phyloP scores from a whole-genome alignment of 1,284 basidiomycete genomes.

The Boletus semigastroideus region DNA sequence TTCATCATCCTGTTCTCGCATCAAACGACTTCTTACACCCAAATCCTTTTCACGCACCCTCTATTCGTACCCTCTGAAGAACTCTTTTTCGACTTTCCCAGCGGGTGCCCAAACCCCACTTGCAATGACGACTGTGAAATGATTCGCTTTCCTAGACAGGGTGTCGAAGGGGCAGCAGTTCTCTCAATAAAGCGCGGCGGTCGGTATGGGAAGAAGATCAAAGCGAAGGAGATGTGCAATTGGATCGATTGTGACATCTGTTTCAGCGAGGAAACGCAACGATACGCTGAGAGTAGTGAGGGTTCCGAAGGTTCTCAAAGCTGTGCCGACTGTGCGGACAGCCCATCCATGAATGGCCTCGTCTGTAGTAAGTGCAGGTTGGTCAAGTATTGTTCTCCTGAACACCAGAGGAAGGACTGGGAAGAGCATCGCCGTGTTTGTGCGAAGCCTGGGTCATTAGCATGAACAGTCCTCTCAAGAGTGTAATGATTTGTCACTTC shows the following conservation, averaged over 20 bases:
- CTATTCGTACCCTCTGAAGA: constrained; percentile 68
- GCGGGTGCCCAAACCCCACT: constrained; percentile 71
- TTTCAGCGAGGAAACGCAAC: constrained; percentile 47
- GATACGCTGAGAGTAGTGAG: constrained; percentile 42
- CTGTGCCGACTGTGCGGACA: constrained; percentile 36
- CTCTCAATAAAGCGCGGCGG: constrained; percentile 57
- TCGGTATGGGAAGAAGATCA: constrained; percentile 46
- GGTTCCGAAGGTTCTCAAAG: constrained; percentile 52
- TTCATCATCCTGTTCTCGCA: constrained; percentile 75
- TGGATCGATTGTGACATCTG: constrained; percentile 70
- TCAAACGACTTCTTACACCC: constrained; percentile 74
- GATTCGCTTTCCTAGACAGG: constrained; percentile 69
- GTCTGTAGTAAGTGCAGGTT: constrained; percentile 72
- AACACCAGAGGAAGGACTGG: constrained; percentile 72
- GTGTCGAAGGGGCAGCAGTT: constrained; percentile 56
- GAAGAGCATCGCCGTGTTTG: constrained; percentile 70
- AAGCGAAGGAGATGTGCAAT: constrained; percentile 66
- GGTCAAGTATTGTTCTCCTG: constrained; percentile 69
- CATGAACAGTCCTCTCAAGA: constrained; percentile 9
- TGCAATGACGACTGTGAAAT: constrained; percentile 79
- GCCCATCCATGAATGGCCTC: constrained; percentile 40
- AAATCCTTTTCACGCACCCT: constrained; percentile 71
- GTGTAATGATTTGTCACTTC: background rate
- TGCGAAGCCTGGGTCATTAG: constrained; percentile 38
- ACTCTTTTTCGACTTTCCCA: constrained; percentile 71